A percentile compares a stretch with the other conserved stretches of the same genome.
Conservation (phyloP, 2,329 filamentous ascomycete genomes). For the Mycocentrospora acerina region DNA sequence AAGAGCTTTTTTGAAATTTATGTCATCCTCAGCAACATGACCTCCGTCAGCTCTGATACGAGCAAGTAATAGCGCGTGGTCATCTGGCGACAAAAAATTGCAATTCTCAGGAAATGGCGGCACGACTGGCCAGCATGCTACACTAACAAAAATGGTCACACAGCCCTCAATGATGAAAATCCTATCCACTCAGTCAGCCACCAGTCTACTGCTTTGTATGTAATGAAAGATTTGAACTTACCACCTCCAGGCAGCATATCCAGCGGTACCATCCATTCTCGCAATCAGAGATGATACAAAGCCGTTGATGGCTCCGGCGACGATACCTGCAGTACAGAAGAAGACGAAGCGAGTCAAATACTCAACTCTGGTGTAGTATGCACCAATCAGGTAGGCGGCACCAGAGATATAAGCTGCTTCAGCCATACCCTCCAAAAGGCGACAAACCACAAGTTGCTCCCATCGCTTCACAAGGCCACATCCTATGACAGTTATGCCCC, state of each 20-base stretch:
- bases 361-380: slow-evolving; percentile 54
- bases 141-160: slow-evolving; percentile 52
- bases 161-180: slow-evolving; percentile 65
- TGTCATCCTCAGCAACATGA: slow-evolving; percentile 48
- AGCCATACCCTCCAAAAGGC: slow-evolving; percentile 34
- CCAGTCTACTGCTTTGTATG: too few relatives aligned
- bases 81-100: slow-evolving; percentile 52
- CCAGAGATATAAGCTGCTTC: slow-evolving; percentile 34
- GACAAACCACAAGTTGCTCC: slow-evolving; percentile 29
- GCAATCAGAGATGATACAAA: slow-evolving; percentile 50
- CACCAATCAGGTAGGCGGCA: slow-evolving; percentile 32
- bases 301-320: slow-evolving; percentile 59
- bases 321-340: slow-evolving; percentile 54
- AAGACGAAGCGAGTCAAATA: slow-evolving; percentile 55
- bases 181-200: slow-evolving; percentile 9
- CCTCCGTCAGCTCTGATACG: slow-evolving; percentile 52
- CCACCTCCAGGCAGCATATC: slow-evolving; percentile 31
- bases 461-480: slow-evolving; percentile 31
- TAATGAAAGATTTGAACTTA: slow-evolving; percentile 18
- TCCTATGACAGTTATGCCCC: slow-evolving; percentile 37
- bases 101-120: slow-evolving; percentile 52
- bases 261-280: slow-evolving; percentile 28
- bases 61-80: slow-evolving; percentile 55
- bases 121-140: slow-evolving; percentile 52
- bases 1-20: slow-evolving; percentile 50